Percentiles rank a stretch among this genome's conserved stretches.
Conservation (phyloP, 768 basidiomycete genomes). For the Gelatoporia subvermispora region DNA sequence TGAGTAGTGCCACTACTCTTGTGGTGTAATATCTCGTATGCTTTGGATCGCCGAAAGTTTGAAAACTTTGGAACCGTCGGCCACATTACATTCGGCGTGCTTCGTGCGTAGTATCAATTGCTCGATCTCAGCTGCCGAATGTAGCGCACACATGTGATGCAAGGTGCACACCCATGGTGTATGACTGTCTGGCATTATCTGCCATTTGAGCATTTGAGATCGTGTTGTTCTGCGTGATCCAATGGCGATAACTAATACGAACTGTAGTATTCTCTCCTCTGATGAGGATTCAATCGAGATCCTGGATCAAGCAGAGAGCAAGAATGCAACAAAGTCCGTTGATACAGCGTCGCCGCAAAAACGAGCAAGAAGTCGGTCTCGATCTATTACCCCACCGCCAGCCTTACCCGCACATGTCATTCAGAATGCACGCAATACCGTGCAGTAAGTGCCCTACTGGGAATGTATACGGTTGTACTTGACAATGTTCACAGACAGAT, state of each 20-base stretch:
- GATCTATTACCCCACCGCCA: conserved; percentile 76
- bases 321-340: conserved; percentile 12
- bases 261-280: conserved; percentile 29
- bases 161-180: too few relatives aligned
- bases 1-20: too few relatives aligned
- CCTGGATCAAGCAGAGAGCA: conserved; percentile 25
- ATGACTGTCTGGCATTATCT: too few relatives aligned
- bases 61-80: too few relatives aligned
- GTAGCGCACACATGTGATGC: too few relatives aligned
- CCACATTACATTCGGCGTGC: too few relatives aligned
- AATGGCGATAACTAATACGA: neutral
- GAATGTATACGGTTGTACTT: conserved; percentile 1
- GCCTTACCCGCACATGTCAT: conserved; percentile 48
- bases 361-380: conserved; percentile 53
- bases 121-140: too few relatives aligned
- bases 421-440: conserved; percentile 50
- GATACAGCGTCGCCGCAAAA: conserved; percentile 14
- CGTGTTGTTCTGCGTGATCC: neutral
- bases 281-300: conserved; percentile 44
- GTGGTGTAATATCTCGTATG: too few relatives aligned
- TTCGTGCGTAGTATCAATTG: too few relatives aligned
- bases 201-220: too few relatives aligned
- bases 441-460: conserved; percentile 42
- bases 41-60: too few relatives aligned
- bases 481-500: conserved; percentile 37